phyloP scores from a whole-genome alignment of 768 basidiomycete species.

The Clitopilus passeckerianus region DNA sequence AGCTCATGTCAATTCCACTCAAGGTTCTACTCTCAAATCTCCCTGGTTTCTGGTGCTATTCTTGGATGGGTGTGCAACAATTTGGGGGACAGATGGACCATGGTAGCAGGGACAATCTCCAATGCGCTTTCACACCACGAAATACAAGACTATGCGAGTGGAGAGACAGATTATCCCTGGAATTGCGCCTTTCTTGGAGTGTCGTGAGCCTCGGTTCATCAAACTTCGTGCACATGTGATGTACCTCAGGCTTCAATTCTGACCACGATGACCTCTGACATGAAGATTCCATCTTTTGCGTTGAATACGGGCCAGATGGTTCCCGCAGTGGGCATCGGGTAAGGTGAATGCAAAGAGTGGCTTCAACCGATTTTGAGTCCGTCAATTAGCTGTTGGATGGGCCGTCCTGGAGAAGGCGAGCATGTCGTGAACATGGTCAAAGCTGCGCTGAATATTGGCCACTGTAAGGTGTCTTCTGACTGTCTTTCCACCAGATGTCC shows the following conservation, averaged over 20 bases:
- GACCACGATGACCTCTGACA: not conserved
- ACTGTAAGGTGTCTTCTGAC: constrained; percentile 14
- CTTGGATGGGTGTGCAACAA: not conserved
- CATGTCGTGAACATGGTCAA: constrained; percentile 17
- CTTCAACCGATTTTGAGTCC: not conserved
- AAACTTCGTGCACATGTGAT: too few species aligned
- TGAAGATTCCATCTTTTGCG: constrained; percentile 5
- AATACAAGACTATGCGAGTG: too few species aligned
- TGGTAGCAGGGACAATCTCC: too few species aligned
- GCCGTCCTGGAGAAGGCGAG: constrained; percentile 17
- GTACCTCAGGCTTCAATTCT: not conserved
- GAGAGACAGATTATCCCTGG: too few species aligned
- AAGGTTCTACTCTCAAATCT: too few species aligned
- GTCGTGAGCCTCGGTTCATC: too few species aligned
- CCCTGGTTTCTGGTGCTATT: too few species aligned
- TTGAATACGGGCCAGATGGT: constrained; percentile 20
- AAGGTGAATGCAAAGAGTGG: not conserved
- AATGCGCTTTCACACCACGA: too few species aligned
- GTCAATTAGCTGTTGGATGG: constrained; percentile 26
- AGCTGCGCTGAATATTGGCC: constrained; percentile 18
- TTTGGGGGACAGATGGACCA: not conserved
- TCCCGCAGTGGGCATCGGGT: constrained; percentile 23
- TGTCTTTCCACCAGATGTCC: not conserved
- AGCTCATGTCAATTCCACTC: too few species aligned
- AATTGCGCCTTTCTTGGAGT: too few species aligned